Evolutionary conservation across 78 protist species (phyloP).

Genomic region (Diacronema lutheri): DNA sequence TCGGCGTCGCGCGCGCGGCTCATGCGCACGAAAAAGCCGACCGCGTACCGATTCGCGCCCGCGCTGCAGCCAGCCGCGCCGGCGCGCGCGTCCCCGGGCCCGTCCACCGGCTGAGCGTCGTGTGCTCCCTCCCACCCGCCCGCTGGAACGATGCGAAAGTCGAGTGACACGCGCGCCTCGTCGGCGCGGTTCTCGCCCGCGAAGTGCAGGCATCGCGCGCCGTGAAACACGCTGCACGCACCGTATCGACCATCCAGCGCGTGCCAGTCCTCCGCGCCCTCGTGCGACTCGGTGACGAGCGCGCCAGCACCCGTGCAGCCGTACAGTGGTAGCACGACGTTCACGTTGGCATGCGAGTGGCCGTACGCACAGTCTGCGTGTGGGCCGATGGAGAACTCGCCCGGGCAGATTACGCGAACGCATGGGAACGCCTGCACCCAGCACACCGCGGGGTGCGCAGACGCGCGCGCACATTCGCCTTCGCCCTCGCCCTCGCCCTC

Average conservation of each 20-base stretch:
- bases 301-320: background rate
- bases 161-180: background rate
- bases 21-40: too few relatives aligned
- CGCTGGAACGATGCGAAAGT: background rate
- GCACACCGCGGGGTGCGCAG: too few relatives aligned
- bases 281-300: background rate
- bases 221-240: background rate
- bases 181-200: background rate
- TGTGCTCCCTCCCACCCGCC: background rate
- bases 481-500: too few relatives aligned
- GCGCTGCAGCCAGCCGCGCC: too few relatives aligned
- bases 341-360: background rate
- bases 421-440: background rate
- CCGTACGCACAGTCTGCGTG: background rate
- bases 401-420: background rate
- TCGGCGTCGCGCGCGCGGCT: too few relatives aligned
- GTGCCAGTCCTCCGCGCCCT: background rate
- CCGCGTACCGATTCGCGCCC: too few relatives aligned
- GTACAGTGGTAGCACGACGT: background rate
- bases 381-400: background rate
- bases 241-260: background rate
- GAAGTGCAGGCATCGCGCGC: background rate
- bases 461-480: too few relatives aligned
- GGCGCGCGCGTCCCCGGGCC: too few relatives aligned
- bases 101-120: background rate